Percentiles rank a stretch among this genome's conserved stretches.
phyloP scores from a whole-genome alignment of 768 basidiomycete genomes.

The Omphalotus guepiniiformis region DNA sequence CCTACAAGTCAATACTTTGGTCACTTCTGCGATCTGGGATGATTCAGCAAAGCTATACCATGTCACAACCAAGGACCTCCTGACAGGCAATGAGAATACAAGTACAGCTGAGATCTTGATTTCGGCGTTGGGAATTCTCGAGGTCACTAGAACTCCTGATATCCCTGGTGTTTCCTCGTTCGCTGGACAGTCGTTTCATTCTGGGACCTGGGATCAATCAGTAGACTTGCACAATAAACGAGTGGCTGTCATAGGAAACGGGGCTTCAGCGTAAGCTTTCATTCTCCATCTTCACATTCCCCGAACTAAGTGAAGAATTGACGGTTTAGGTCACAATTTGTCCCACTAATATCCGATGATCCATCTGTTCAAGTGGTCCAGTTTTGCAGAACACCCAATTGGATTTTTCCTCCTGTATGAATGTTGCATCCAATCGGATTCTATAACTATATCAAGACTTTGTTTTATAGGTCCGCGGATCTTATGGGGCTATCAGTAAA shows the following conservation, averaged over 20 bases:
- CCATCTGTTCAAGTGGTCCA: constrained; percentile 38
- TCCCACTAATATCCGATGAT: constrained; percentile 39
- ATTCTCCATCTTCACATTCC: constrained; percentile 9
- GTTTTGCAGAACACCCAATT: constrained; percentile 47
- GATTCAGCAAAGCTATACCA: constrained; percentile 28
- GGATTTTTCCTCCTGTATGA: constrained; percentile 43
- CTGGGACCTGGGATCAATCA: constrained; percentile 42
- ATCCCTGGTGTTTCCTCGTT: constrained; percentile 36
- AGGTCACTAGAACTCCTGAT: constrained; percentile 35
- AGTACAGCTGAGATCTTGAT: constrained; percentile 44
- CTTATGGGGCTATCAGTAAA: constrained; percentile 28
- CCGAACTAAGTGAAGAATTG: background rate
- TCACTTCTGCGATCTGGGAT: constrained; percentile 45
- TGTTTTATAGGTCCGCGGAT: constrained; percentile 14
- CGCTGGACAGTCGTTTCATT: constrained; percentile 49
- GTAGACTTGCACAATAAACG: constrained; percentile 39
- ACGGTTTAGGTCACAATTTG: constrained; percentile 33
- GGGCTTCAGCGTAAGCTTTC: constrained; percentile 45
- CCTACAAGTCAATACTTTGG: constrained; percentile 39
- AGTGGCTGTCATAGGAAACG: constrained; percentile 58
- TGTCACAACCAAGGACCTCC: constrained; percentile 29
- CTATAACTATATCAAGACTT: background rate
- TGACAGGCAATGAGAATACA: constrained; percentile 23
- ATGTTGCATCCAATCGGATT: background rate
- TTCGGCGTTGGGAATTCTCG: constrained; percentile 45